A percentile compares a stretch with the other conserved stretches of the same genome.
These are phyloP conservation scores for Grosmannia serpens DNA, from an alignment of 2,329 filamentous ascomycete genomes.

Conservation along the genomic window DNA sequence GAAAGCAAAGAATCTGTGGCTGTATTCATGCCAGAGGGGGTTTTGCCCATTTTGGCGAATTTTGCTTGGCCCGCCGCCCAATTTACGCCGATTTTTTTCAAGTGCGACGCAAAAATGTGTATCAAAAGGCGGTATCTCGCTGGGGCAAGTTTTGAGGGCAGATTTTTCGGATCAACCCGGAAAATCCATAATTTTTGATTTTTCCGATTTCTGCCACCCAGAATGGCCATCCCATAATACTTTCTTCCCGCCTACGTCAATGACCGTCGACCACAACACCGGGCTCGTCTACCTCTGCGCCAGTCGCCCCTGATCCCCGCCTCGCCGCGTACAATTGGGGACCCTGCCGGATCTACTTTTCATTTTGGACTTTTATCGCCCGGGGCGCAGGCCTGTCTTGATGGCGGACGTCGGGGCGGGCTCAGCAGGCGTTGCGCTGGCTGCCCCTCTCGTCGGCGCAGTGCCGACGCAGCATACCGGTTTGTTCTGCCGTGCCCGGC, in stretches of 20 bases:
- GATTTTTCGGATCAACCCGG: conserved; percentile 1
- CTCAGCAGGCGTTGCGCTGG: not conserved
- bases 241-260: not conserved
- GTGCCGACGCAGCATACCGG: not conserved
- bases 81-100: not conserved
- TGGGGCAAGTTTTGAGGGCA: conserved; percentile 5
- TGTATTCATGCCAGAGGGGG: not conserved
- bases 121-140: conserved; percentile 2
- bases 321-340: not conserved
- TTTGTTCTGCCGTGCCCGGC: not conserved
- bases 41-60: not conserved
- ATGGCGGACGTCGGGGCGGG: conserved; percentile 2
- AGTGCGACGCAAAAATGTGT: not conserved
- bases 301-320: not conserved
- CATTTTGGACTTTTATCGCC: not conserved
- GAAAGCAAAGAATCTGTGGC: too few species aligned
- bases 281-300: not conserved
- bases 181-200: conserved; percentile 3
- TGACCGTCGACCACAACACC: not conserved
- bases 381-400: not conserved
- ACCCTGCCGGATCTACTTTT: not conserved
- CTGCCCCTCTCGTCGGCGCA: not conserved
- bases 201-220: not conserved
- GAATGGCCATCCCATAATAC: not conserved
- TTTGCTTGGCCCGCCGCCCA: too few species aligned